A percentile compares a stretch with the other conserved stretches of the same genome.
Conservation (phyloP, 495 filamentous ascomycete genomes). For the Emericellopsis terricola region DNA sequence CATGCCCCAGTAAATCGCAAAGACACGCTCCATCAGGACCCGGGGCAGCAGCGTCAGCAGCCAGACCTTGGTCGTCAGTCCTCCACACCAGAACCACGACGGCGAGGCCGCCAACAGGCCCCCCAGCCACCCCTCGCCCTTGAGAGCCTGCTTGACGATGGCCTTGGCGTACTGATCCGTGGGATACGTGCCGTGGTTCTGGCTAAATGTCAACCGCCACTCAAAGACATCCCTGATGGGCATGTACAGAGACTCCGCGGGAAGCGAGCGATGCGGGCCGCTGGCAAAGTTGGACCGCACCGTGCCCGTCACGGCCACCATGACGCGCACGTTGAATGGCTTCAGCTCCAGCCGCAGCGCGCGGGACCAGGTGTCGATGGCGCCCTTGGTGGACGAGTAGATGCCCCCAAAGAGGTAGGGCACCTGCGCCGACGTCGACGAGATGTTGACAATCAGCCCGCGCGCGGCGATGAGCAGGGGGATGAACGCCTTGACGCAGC, state of each 20-base stretch:
- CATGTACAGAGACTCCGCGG: conserved; percentile 21
- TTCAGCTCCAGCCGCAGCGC: conserved; percentile 33
- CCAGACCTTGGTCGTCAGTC: conserved; percentile 16
- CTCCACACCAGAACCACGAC: conserved; percentile 30
- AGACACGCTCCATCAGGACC: neutral
- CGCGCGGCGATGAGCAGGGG: conserved; percentile 31
- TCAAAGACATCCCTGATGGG: conserved; percentile 21
- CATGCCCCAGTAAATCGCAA: neutral
- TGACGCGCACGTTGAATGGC: conserved; percentile 35
- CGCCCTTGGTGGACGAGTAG: conserved; percentile 36
- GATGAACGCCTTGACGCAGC: conserved; percentile 34
- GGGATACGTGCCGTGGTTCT: conserved; percentile 20
- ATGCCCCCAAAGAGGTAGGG: conserved; percentile 28
- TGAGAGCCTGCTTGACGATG: conserved; percentile 19
- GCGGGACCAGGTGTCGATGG: conserved; percentile 29
- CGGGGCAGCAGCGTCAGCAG: conserved; percentile 5
- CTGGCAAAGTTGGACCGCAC: conserved; percentile 26
- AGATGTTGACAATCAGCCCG: conserved; percentile 37
- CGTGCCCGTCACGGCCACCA: conserved; percentile 31
- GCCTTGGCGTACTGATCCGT: conserved; percentile 20
- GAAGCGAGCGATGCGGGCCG: conserved; percentile 17
- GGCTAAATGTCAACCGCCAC: conserved; percentile 23
- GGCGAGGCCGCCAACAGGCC: conserved; percentile 21
- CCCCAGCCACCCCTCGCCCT: conserved; percentile 15
- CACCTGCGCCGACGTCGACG: conserved; percentile 27